Percentiles rank a stretch among this genome's conserved stretches.
phyloP scores from a whole-genome alignment of 768 basidiomycete species.

The Clitopilus passeckerianus region DNA sequence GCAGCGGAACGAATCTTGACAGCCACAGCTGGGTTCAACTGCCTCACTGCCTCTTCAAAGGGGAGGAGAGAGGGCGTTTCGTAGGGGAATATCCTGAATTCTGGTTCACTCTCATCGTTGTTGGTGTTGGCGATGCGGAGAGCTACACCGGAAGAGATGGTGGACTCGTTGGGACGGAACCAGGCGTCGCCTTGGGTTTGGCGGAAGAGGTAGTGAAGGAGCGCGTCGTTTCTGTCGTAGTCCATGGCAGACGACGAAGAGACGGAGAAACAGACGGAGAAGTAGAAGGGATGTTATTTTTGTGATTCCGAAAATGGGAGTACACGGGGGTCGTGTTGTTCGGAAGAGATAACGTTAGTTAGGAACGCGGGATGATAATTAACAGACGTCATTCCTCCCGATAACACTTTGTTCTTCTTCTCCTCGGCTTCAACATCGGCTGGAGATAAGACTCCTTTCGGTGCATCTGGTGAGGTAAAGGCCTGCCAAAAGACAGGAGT shows the following conservation, averaged over 20 bases:
- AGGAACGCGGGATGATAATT: neutral
- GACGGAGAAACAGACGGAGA: neutral
- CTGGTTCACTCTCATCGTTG: conserved; percentile 29
- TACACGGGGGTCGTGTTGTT: neutral
- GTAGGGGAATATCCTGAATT: conserved; percentile 81
- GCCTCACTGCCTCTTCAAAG: conserved; percentile 67
- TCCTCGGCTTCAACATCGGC: no score
- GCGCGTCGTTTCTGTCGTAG: conserved; percentile 77
- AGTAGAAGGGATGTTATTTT: neutral
- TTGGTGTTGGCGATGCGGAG: no score
- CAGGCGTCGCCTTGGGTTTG: conserved; percentile 80
- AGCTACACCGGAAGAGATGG: conserved; percentile 70
- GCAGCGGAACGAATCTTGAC: conserved; percentile 77
- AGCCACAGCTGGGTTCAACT: conserved; percentile 77
- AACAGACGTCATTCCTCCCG: neutral
- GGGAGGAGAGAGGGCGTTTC: conserved; percentile 67
- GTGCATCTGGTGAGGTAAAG: no score
- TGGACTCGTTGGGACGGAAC: conserved; percentile 76
- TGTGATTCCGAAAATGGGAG: neutral
- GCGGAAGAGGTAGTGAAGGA: conserved; percentile 75
- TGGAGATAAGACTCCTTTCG: no score
- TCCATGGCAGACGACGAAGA: conserved; percentile 37
- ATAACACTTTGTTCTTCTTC: no score
- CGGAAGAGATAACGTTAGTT: neutral
- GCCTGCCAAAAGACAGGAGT: no score